Conservation (phyloP, 2,329 filamentous ascomycete species). For the Delphinella strobiligena region DNA sequence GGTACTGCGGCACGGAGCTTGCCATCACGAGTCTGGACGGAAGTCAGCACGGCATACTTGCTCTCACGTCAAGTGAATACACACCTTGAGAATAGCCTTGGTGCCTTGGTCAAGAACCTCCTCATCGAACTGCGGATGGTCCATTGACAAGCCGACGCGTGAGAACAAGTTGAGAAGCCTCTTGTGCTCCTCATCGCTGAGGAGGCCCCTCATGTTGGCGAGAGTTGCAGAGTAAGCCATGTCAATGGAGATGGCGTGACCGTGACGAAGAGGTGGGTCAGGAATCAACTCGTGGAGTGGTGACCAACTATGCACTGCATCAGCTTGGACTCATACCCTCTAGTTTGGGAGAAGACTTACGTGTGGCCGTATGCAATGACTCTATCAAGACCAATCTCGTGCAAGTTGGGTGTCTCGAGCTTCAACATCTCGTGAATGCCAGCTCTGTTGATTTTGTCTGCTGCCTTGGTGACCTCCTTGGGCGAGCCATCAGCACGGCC, state of each 20-base stretch:
- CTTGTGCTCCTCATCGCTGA: conserved; percentile 48
- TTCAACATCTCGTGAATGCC: conserved; percentile 63
- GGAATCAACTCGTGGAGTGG: conserved; percentile 60
- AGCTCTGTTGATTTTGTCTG: conserved; percentile 55
- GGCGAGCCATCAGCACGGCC: conserved; percentile 47
- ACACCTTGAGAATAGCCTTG: conserved; percentile 49
- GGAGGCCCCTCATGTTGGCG: conserved; percentile 48
- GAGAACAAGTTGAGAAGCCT: conserved; percentile 57
- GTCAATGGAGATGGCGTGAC: conserved; percentile 63
- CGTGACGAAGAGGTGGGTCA: conserved; percentile 56
- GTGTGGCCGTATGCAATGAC: conserved; percentile 66
- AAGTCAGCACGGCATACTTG: conserved; percentile 2
- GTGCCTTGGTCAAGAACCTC: conserved; percentile 54
- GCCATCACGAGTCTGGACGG: conserved; percentile 48
- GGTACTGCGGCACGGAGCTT: conserved; percentile 57
- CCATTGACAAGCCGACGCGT: conserved; percentile 57
- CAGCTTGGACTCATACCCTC: not conserved
- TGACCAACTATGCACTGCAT: conserved; percentile 44
- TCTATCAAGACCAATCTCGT: conserved; percentile 59
- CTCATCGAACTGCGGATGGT: conserved; percentile 56
- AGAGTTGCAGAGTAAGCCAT: conserved; percentile 66
- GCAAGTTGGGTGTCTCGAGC: conserved; percentile 60
- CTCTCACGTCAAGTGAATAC: not conserved
- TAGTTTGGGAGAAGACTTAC: conserved; percentile 23
- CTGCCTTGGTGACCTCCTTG: conserved; percentile 45